Evolutionary conservation across 2,329 filamentous ascomycete genomes (phyloP).

Genomic region (Diaporthe sp.): DNA sequence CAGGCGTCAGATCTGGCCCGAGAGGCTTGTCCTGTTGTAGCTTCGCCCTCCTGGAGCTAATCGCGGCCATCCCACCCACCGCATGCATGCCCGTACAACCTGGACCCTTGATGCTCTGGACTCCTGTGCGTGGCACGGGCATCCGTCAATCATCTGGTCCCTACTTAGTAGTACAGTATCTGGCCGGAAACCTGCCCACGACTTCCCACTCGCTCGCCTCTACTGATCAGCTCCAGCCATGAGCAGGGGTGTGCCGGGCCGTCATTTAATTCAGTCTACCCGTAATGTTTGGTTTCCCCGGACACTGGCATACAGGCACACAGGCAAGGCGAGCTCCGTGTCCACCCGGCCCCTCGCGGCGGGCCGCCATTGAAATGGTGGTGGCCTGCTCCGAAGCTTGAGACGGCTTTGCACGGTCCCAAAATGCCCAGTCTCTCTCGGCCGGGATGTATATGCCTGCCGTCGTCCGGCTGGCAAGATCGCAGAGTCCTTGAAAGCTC

Average conservation of each 20-base stretch:
- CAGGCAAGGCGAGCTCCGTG: neutral
- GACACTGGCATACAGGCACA: neutral
- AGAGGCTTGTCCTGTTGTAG: constrained; percentile 4
- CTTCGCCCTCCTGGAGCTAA: constrained; percentile 3
- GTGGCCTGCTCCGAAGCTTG: neutral
- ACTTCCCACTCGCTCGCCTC: neutral
- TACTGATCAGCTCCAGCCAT: neutral
- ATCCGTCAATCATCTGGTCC: neutral
- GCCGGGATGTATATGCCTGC: neutral
- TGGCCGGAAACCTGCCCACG: neutral
- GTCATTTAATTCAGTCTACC: neutral
- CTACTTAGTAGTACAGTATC: neutral
- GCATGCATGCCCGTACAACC: neutral
- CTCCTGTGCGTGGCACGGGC: neutral
- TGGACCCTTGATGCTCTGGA: neutral
- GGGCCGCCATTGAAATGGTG: neutral
- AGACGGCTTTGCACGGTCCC: neutral
- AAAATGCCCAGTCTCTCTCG: no score
- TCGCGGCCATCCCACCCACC: neutral
- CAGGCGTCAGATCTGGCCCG: constrained; percentile 3
- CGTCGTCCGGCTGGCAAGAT: neutral
- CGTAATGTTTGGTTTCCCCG: neutral
- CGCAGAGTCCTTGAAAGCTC: no score
- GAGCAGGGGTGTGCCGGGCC: neutral
- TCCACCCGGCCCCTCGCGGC: neutral